Base-by-base conservation (phyloP, 345 rosid species). In the Cardamine resedifolia region DNA sequence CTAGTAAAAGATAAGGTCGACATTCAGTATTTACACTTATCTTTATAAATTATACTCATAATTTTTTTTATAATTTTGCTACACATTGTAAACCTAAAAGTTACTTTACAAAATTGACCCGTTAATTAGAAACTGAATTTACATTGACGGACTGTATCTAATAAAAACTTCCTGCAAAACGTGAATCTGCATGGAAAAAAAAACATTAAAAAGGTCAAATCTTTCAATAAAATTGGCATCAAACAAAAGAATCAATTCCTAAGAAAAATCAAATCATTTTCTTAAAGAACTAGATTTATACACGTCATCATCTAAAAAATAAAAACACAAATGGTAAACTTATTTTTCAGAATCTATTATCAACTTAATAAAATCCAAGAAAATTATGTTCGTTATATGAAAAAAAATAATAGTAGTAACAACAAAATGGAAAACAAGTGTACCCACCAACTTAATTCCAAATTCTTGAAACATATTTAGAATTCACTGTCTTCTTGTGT, bases 381-480 rank as follows among this genome's bases (percentile, higher is more conserved):
- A 76, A 76, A 63, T 53, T 55, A 70, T 63, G 75, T 69, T 64
- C 38, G 36, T 34, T 20, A 63, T 15, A 36, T 26, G 23, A 63
- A 59, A 74, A 43, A 15, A 23, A 27, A 20, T 41, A 16, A 15
- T 21, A 59, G 30, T 19, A 23, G 30, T 51, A 45, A 68, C 75
- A 63, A 75, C 74, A 69, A 61, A 69, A 44, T 61, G 31, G 65
- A 61, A 68, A 75, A 75, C 69, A 75, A 52, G 70, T 75, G 58
- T 76, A 76, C 79, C 70, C 75, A 69, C 75, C 79, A 76, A 69
- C 79, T 63, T 56, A 76, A 69, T 39, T 76, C 59, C 75, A 62
- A 68, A 53, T 34, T 34, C 70, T 36, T 55, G 58, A 63, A 76
- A 69, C 74, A 69, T 59, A 19, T 69, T 63, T 34, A 76, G 66